Percentiles rank a stretch among this genome's conserved stretches.
phyloP scores from a whole-genome alignment of 371 early-diverging fungal genomes.

The Actinomucor elegans region DNA sequence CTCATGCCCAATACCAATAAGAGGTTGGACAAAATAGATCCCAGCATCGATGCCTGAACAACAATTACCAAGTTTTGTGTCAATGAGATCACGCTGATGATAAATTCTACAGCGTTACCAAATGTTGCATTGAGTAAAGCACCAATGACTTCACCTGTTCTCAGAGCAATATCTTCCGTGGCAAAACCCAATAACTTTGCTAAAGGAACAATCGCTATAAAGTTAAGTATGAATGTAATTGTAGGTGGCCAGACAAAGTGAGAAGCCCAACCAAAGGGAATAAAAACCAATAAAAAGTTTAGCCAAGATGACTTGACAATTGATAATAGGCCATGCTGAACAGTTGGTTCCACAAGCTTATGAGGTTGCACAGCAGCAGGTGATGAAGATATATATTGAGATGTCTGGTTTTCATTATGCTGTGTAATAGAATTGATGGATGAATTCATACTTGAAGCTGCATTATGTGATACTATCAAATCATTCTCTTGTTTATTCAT shows the following conservation, averaged over 20 bases:
- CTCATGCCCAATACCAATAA: conserved; percentile 75
- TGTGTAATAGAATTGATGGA: neutral
- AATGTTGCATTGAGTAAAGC: conserved; percentile 87
- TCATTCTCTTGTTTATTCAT: neutral
- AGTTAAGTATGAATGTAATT: conserved; percentile 76
- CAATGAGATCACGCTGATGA: conserved; percentile 80
- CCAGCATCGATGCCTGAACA: conserved; percentile 83
- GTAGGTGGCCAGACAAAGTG: conserved; percentile 62
- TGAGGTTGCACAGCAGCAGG: neutral
- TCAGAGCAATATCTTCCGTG: conserved; percentile 68
- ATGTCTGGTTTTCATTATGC: no score
- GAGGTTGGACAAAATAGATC: conserved; percentile 83
- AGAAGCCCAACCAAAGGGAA: conserved; percentile 77
- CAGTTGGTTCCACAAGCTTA: conserved; percentile 19
- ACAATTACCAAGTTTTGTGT: conserved; percentile 69
- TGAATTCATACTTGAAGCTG: neutral
- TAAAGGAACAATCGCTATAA: conserved; percentile 86
- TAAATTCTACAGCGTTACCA: conserved; percentile 86
- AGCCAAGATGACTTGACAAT: conserved; percentile 59
- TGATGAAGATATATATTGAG: no score
- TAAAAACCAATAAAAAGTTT: conserved; percentile 67
- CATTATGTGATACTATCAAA: neutral
- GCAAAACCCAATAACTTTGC: conserved; percentile 63
- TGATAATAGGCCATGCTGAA: conserved; percentile 30
- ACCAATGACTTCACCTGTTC: conserved; percentile 72